Evolutionary conservation across 139 green algal genomes (phyloP).

Genomic region (Eudorina sp.): DNA sequence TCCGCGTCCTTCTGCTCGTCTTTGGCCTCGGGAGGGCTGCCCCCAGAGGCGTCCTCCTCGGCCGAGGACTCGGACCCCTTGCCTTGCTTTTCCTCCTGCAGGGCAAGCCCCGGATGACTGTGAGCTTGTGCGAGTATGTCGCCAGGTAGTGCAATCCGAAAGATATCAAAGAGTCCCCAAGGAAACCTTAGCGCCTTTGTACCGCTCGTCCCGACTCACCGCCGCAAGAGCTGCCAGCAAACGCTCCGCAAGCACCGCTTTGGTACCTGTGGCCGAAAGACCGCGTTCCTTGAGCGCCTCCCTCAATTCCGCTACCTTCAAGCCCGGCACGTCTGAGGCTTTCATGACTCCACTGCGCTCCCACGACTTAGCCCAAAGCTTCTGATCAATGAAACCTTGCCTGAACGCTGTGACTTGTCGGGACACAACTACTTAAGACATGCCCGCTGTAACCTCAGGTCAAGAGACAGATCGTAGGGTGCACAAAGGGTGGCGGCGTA

Average conservation of each 20-base stretch:
- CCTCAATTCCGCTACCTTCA: conserved; percentile 62
- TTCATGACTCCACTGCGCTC: conserved; percentile 4
- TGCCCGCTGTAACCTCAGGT: too few species aligned
- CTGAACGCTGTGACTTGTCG: too few species aligned
- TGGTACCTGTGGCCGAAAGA: conserved; percentile 42
- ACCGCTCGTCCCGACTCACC: neutral
- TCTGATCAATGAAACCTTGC: too few species aligned
- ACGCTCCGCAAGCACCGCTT: conserved; percentile 54
- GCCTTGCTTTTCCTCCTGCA: neutral
- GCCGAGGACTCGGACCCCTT: neutral
- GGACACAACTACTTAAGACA: too few species aligned
- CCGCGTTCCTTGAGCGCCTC: conserved; percentile 65
- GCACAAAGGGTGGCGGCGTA: too few species aligned
- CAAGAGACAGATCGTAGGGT: too few species aligned
- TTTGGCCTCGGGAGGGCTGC: neutral
- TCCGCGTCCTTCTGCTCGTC: neutral
- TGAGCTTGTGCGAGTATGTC: too few species aligned
- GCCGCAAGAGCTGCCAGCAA: conserved; percentile 29
- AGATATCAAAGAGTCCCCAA: too few species aligned
- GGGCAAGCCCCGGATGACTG: too few species aligned
- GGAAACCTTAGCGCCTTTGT: neutral
- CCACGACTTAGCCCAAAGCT: too few species aligned
- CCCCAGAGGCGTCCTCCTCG: neutral
- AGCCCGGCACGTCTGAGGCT: neutral
- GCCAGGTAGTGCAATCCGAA: too few species aligned